Conservation (phyloP, 1,284 basidiomycete genomes). For the Chondrostereum purpureum region DNA sequence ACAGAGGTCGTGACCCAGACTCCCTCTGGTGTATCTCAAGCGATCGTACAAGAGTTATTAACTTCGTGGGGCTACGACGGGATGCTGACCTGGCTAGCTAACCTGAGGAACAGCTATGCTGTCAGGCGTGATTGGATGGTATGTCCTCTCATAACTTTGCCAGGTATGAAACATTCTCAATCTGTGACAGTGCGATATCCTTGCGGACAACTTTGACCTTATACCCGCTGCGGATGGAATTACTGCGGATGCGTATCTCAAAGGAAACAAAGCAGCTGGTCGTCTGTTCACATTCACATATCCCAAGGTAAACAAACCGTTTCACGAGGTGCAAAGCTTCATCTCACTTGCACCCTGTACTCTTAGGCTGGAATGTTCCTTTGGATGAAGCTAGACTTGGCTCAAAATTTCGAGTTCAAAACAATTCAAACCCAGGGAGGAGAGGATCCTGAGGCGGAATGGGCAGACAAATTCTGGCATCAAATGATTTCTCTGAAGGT, state of each 20-base stretch:
- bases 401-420: conserved; percentile 21
- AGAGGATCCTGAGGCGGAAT: conserved; percentile 15
- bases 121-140: conserved; percentile 13
- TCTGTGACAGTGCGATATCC: conserved; percentile 9
- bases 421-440: conserved; percentile 4
- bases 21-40: conserved; percentile 13
- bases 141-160: neutral
- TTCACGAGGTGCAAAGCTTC: conserved; percentile 12
- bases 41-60: conserved; percentile 10
- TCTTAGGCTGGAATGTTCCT: conserved; percentile 30
- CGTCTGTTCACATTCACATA: neutral
- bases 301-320: conserved; percentile 5
- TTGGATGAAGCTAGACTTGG: conserved; percentile 27
- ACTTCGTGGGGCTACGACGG: conserved; percentile 12
- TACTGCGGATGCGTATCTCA: conserved; percentile 1
- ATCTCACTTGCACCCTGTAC: conserved; percentile 17
- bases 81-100: conserved; percentile 11
- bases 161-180: neutral
- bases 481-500: conserved; percentile 13
- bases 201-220: conserved; percentile 12
- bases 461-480: conserved; percentile 11
- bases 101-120: conserved; percentile 9
- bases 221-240: conserved; percentile 4
- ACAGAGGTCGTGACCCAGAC: conserved; percentile 14
- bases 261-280: neutral